These are phyloP conservation scores for Discostella pseudostelligera DNA, from an alignment of 108 stramenopile genomes.

Conservation along the genomic window DNA sequence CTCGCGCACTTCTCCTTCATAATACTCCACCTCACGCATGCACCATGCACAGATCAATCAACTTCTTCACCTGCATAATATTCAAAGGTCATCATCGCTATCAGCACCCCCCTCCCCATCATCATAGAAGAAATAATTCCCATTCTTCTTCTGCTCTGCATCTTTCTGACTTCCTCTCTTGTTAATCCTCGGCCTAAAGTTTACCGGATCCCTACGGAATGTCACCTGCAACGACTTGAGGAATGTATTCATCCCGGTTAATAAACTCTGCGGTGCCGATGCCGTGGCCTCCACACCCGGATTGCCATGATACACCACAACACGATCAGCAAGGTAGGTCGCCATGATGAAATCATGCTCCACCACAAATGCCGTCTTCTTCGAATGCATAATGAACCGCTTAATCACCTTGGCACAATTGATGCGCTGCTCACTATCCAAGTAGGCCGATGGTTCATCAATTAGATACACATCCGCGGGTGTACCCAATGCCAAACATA, in stretches of 20 bases:
- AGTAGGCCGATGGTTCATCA: slow-evolving; percentile 98
- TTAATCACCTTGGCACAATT: slow-evolving; percentile 99
- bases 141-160: slow-evolving; percentile 94
- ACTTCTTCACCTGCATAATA: no score
- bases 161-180: slow-evolving; percentile 95
- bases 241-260: slow-evolving; percentile 98
- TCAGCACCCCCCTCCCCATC: slow-evolving; percentile 69
- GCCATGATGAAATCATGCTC: slow-evolving; percentile 99
- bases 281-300: slow-evolving; percentile 97
- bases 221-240: slow-evolving; percentile 95
- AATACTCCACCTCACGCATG: no score
- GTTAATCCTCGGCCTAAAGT: slow-evolving; percentile 98
- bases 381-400: slow-evolving; percentile 97
- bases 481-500: slow-evolving; percentile 91
- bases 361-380: slow-evolving; percentile 98
- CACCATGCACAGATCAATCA: background rate
- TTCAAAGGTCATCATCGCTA: slow-evolving; percentile 60
- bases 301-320: slow-evolving; percentile 95
- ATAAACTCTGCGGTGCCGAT: slow-evolving; percentile 88
- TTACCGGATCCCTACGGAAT: slow-evolving; percentile 98
- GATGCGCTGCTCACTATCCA: slow-evolving; percentile 99
- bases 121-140: slow-evolving; percentile 98
- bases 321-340: slow-evolving; percentile 97
- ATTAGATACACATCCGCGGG: slow-evolving; percentile 99
- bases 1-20: no score